A percentile compares a stretch with the other conserved stretches of the same genome.
These are phyloP conservation scores for Penicillium expansum DNA, from an alignment of 2,329 filamentous ascomycete species.

Conservation along the genomic window DNA sequence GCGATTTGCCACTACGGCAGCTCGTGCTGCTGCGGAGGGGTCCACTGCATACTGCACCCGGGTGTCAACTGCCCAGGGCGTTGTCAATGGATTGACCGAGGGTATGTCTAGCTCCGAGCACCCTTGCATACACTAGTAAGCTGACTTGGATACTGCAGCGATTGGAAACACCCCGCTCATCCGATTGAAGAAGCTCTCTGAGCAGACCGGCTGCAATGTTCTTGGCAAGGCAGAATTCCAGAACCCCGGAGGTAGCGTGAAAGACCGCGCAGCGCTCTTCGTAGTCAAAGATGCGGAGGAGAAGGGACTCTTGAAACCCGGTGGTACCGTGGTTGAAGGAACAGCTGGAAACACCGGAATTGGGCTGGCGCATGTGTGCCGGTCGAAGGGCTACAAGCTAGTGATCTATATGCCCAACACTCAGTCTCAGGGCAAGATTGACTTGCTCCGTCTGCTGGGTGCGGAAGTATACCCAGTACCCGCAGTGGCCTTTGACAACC, in stretches of 20 bases:
- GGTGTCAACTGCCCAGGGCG: conserved; percentile 75
- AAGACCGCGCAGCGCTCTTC: conserved; percentile 92
- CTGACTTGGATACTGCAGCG: conserved; percentile 52
- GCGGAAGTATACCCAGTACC: conserved; percentile 96
- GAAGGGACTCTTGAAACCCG: conserved; percentile 73
- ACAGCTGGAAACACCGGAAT: conserved; percentile 98
- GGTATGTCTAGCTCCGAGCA: conserved; percentile 52
- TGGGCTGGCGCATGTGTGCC: conserved; percentile 93
- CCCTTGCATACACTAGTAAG: background rate
- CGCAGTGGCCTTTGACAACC: conserved; percentile 91
- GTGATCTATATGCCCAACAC: conserved; percentile 99
- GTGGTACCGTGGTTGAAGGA: conserved; percentile 93
- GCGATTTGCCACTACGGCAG: conserved; percentile 63
- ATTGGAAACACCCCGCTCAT: conserved; percentile 98
- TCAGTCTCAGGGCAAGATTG: conserved; percentile 96
- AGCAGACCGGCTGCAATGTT: conserved; percentile 87
- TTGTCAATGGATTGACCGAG: conserved; percentile 75
- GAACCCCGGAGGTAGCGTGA: conserved; percentile 94
- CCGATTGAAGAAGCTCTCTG: conserved; percentile 80
- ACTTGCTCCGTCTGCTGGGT: conserved; percentile 82
- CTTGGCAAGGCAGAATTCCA: conserved; percentile 98
- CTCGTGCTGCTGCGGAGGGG: conserved; percentile 51
- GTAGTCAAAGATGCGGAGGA: conserved; percentile 93
- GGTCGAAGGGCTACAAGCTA: conserved; percentile 84
- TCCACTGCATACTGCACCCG: conserved; percentile 62